Percentiles rank a stretch among this genome's conserved stretches.
phyloP scores from a whole-genome alignment of 805 yeast species.

The Yamadazyma insecticola region DNA sequence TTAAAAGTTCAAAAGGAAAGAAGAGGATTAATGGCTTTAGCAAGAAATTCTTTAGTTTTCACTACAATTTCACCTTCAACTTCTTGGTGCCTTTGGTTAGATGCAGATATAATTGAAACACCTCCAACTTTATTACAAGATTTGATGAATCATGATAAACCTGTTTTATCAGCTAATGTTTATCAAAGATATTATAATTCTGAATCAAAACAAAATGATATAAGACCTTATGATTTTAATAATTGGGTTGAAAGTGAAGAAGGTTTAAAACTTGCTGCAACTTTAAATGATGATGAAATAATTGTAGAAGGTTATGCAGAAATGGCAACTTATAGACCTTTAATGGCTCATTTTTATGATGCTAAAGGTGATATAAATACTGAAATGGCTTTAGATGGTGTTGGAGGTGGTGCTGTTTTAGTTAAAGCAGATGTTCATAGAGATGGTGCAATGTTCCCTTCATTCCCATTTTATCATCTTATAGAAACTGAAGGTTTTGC shows the following conservation, averaged over 20 bases:
- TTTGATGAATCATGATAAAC: conserved; percentile 76
- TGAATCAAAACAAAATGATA: conserved; percentile 47
- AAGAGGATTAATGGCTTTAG: conserved; percentile 87
- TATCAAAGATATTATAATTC: conserved; percentile 74
- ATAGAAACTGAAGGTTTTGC: conserved; percentile 98
- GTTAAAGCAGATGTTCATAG: conserved; percentile 98
- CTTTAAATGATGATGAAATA: conserved; percentile 82
- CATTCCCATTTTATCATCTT: conserved; percentile 93
- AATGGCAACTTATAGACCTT: conserved; percentile 87
- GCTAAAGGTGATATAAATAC: conserved; percentile 54
- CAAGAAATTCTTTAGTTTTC: conserved; percentile 86
- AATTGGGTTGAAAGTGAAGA: conserved; percentile 89
- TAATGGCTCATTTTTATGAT: conserved; percentile 88
- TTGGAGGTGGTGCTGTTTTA: conserved; percentile 94
- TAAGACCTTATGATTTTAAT: conserved; percentile 91
- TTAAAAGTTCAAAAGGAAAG: conserved; percentile 81
- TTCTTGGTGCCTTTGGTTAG: conserved; percentile 96
- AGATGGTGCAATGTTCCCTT: conserved; percentile 99
- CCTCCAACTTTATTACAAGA: conserved; percentile 83
- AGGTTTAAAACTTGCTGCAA: conserved; percentile 69
- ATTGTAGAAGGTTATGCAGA: conserved; percentile 93
- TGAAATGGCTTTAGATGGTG: conserved; percentile 90
- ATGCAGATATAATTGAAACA: conserved; percentile 89
- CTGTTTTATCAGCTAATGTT: conserved; percentile 88
- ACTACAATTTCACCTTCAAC: conserved; percentile 86